A percentile compares a stretch with the other conserved stretches of the same genome.
phyloP scores from a whole-genome alignment of 768 basidiomycete genomes.

The Boletus sp. region DNA sequence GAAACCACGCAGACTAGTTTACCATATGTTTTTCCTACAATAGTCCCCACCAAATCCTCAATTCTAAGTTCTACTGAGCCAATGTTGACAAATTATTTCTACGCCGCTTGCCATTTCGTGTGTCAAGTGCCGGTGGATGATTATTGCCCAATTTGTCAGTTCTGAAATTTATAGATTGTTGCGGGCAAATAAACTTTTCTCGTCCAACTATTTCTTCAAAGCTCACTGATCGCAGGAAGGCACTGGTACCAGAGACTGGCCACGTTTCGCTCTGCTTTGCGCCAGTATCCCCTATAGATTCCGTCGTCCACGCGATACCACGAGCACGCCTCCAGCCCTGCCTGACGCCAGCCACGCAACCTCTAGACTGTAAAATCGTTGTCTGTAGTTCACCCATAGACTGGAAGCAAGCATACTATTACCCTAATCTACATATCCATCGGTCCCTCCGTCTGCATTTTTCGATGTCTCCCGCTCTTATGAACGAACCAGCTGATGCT shows the following conservation, averaged over 20 bases:
- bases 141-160: constrained; percentile 6
- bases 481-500: constrained; percentile 40
- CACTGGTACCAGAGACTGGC: neutral
- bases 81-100: too few relatives aligned
- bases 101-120: too few relatives aligned
- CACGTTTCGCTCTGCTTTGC: neutral
- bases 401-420: constrained; percentile 13
- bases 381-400: constrained; percentile 17
- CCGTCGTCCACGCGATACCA: constrained; percentile 7
- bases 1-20: too few relatives aligned
- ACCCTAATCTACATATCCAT: constrained; percentile 23
- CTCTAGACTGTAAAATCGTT: constrained; percentile 14
- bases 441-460: constrained; percentile 7
- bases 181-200: neutral
- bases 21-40: too few relatives aligned
- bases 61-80: too few relatives aligned
- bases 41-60: too few relatives aligned
- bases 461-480: constrained; percentile 54
- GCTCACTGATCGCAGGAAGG: neutral
- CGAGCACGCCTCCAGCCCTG: constrained; percentile 1
- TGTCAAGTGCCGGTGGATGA: too few relatives aligned
- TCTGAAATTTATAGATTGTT: neutral
- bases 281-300: neutral
- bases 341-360: neutral
- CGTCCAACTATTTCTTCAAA: neutral